phyloP scores from a whole-genome alignment of 768 basidiomycete genomes.

The Hortiboletus campestris region DNA sequence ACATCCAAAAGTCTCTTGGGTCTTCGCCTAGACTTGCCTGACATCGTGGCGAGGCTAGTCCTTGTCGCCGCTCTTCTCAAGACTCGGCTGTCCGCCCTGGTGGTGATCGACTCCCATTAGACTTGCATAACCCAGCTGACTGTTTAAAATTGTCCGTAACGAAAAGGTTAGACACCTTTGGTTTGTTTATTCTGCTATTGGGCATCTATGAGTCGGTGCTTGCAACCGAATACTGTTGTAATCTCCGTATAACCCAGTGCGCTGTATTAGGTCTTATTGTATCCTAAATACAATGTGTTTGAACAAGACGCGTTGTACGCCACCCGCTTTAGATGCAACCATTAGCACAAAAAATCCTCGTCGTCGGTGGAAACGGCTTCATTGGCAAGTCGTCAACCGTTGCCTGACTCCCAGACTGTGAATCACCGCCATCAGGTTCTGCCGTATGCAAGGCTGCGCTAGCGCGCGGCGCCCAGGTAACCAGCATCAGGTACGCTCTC shows the following conservation, averaged over 20 bases:
- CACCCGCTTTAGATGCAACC: slow-evolving; percentile 13
- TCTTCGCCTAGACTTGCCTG: slow-evolving; percentile 15
- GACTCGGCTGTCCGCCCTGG: too few relatives aligned
- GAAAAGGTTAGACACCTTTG: slow-evolving; percentile 6
- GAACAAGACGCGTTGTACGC: not conserved
- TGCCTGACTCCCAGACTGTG: not conserved
- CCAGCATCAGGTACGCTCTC: slow-evolving; percentile 76
- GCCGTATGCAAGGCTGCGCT: slow-evolving; percentile 90
- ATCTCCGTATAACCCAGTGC: not conserved
- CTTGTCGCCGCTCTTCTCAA: too few relatives aligned
- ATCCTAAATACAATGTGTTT: not conserved
- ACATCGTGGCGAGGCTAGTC: slow-evolving; percentile 13
- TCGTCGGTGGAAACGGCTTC: slow-evolving; percentile 98
- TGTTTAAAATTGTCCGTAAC: not conserved
- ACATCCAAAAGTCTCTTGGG: slow-evolving; percentile 30
- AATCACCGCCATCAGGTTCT: slow-evolving; percentile 61
- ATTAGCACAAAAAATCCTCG: slow-evolving; percentile 67
- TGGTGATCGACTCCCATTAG: too few relatives aligned
- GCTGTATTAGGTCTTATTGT: slow-evolving; percentile 1
- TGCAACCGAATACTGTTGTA: slow-evolving; percentile 7
- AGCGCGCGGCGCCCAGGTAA: slow-evolving; percentile 79
- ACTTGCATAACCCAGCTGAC: not conserved
- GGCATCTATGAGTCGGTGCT: slow-evolving; percentile 14
- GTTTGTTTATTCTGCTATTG: slow-evolving; percentile 13
- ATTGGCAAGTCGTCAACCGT: slow-evolving; percentile 56